Percentiles rank a stretch among this genome's conserved stretches.
These are phyloP conservation scores for Pleurotus giganteus DNA, from an alignment of 768 basidiomycete species.

Conservation along the genomic window DNA sequence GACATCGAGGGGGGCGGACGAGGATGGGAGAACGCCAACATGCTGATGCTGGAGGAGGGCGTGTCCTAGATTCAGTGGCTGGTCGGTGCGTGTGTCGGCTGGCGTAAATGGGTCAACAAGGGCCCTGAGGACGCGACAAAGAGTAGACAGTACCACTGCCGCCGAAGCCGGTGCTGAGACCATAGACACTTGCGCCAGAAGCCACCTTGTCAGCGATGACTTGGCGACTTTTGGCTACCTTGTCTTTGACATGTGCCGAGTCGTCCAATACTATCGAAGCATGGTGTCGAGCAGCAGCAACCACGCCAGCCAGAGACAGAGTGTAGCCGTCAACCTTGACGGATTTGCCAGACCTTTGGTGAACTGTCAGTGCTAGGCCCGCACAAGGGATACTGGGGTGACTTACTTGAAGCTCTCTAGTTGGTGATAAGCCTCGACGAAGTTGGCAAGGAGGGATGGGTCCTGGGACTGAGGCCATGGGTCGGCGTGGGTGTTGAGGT, in stretches of 20 bases:
- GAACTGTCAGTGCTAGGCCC: slow-evolving; percentile 2
- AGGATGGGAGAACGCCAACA: slow-evolving; percentile 67
- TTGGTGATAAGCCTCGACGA: slow-evolving; percentile 49
- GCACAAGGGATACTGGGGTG: not conserved
- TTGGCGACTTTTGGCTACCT: slow-evolving; percentile 59
- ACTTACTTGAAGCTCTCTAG: slow-evolving; percentile 56
- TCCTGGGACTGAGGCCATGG: not conserved
- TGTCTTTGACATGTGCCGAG: slow-evolving; percentile 40
- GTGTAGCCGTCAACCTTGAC: slow-evolving; percentile 63
- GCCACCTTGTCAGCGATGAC: slow-evolving; percentile 71
- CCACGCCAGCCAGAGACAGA: slow-evolving; percentile 65
- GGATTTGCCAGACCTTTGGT: slow-evolving; percentile 44
- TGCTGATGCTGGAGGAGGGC: slow-evolving; percentile 89
- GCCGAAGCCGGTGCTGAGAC: slow-evolving; percentile 78
- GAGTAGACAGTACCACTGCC: slow-evolving; percentile 53
- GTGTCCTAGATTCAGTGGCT: slow-evolving; percentile 69
- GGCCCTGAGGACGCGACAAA: not conserved
- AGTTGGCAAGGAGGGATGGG: slow-evolving; percentile 20
- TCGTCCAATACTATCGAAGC: slow-evolving; percentile 42
- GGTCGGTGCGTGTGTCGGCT: slow-evolving; percentile 75
- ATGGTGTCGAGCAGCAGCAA: slow-evolving; percentile 61
- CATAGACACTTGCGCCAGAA: slow-evolving; percentile 71
- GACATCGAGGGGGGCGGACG: slow-evolving; percentile 40
- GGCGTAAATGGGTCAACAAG: not conserved
- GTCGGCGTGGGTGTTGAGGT: not conserved